phyloP scores from a whole-genome alignment of 2,329 filamentous ascomycete genomes.

The Alternaria sp. region DNA sequence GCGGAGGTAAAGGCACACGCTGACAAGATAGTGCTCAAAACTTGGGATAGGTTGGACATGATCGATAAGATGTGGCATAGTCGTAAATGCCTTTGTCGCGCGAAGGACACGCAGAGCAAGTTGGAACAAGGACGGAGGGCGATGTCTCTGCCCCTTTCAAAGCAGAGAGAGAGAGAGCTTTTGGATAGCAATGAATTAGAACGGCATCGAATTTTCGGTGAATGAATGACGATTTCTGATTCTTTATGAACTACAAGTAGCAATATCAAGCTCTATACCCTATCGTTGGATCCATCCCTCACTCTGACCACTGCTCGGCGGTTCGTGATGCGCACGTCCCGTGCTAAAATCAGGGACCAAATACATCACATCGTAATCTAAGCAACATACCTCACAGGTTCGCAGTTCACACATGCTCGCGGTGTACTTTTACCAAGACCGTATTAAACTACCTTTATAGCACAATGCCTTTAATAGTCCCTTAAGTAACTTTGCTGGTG shows the following conservation, averaged over 20 bases:
- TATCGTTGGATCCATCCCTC: background rate
- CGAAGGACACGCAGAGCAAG: background rate
- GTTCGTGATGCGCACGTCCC: too few relatives aligned
- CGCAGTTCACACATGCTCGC: too few relatives aligned
- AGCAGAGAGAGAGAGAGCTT: background rate
- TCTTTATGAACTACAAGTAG: background rate
- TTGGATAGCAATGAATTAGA: background rate
- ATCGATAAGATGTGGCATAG: background rate
- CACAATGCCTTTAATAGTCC: too few relatives aligned
- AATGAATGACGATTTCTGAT: background rate
- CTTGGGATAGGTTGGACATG: constrained; percentile 5
- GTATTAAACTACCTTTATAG: too few relatives aligned
- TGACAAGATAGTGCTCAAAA: constrained; percentile 3
- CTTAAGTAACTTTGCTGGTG: too few relatives aligned
- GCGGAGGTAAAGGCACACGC: constrained; percentile 4
- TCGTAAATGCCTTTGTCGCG: background rate
- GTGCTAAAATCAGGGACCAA: background rate
- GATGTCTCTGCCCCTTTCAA: constrained; percentile 10
- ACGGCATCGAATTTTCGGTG: background rate
- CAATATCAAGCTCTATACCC: background rate
- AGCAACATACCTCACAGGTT: background rate
- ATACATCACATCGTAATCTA: background rate
- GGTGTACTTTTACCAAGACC: too few relatives aligned
- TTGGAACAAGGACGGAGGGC: constrained; percentile 3
- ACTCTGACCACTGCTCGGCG: too few relatives aligned